phyloP scores from a whole-genome alignment of 257 asterid species.

The Eustoma russellianum region DNA sequence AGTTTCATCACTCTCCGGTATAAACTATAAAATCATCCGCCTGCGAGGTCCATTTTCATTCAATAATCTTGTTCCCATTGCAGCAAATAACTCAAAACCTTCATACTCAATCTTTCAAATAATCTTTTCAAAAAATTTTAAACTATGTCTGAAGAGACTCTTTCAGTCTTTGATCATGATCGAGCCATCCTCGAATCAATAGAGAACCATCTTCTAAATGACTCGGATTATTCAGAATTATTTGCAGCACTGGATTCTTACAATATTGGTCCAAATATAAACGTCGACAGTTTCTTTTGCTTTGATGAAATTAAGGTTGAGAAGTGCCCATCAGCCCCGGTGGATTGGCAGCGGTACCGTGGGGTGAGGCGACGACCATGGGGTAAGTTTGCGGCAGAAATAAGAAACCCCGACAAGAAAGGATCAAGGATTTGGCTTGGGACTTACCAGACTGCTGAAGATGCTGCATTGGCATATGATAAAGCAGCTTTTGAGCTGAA shows the following conservation, averaged over 20 bases:
- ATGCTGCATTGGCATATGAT: constrained; percentile 8
- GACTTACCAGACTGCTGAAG: constrained; percentile 3
- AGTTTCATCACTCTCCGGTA: too few species aligned
- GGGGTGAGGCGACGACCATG: constrained; percentile 6
- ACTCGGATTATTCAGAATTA: constrained; percentile 1
- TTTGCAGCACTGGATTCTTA: background rate
- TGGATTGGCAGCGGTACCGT: background rate
- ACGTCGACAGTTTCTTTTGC: too few species aligned
- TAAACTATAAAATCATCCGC: too few species aligned
- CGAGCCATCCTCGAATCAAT: constrained; percentile 1
- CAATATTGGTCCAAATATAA: background rate
- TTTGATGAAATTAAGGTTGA: too few species aligned
- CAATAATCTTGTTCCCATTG: too few species aligned
- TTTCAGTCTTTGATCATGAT: background rate
- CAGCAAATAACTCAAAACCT: background rate
- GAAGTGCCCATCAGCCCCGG: too few species aligned
- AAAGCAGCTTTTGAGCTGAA: constrained; percentile 4
- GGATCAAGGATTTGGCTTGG: constrained; percentile 8
- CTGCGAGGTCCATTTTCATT: too few species aligned
- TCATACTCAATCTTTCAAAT: background rate
- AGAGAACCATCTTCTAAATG: constrained; percentile 7
- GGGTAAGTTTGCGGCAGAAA: constrained; percentile 8
- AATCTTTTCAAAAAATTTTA: background rate
- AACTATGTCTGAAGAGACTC: background rate
- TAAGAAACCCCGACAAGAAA: background rate